Conservation (phyloP, 768 basidiomycete species). For the Xerocomellus chrysenteron region DNA sequence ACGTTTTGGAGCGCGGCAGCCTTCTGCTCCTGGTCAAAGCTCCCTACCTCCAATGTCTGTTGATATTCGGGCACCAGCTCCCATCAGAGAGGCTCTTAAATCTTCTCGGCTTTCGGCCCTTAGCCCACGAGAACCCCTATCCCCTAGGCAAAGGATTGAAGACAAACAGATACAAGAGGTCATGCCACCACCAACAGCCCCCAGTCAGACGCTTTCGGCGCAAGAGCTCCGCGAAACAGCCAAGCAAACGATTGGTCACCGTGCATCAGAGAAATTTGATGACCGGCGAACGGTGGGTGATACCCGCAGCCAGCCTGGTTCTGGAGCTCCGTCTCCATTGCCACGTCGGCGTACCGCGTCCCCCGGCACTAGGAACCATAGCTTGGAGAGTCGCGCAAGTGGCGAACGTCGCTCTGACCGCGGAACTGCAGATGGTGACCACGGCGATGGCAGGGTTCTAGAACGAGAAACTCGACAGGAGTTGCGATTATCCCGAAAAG, state of each 20-base stretch:
- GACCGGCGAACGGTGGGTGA: conserved; percentile 39
- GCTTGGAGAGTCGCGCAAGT: conserved; percentile 71
- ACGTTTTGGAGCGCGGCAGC: conserved; percentile 25
- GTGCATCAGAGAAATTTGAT: conserved; percentile 39
- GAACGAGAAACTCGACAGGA: conserved; percentile 55
- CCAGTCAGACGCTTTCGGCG: conserved; percentile 76
- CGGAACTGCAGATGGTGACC: conserved; percentile 42
- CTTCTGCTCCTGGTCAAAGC: conserved; percentile 11
- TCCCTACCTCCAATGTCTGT: conserved; percentile 11
- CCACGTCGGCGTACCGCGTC: conserved; percentile 64
- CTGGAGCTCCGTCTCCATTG: conserved; percentile 50
- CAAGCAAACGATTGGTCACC: conserved; percentile 55
- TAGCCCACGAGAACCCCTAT: conserved; percentile 36
- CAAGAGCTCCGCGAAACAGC: conserved; percentile 82
- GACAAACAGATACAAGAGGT: conserved; percentile 37
- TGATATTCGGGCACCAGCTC: conserved; percentile 18
- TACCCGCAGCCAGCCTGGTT: conserved; percentile 48
- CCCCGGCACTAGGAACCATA: conserved; percentile 65
- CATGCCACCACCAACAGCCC: conserved; percentile 81
- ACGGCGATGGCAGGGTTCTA: conserved; percentile 48
- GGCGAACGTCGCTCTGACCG: conserved; percentile 63
- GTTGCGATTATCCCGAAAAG: conserved; percentile 38
- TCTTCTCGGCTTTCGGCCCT: conserved; percentile 16
- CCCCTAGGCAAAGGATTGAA: conserved; percentile 43
- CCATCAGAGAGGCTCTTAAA: conserved; percentile 20